Evolutionary conservation across 2,329 filamentous ascomycete genomes (phyloP).

Genomic region (Arachnopeziza araneosa): DNA sequence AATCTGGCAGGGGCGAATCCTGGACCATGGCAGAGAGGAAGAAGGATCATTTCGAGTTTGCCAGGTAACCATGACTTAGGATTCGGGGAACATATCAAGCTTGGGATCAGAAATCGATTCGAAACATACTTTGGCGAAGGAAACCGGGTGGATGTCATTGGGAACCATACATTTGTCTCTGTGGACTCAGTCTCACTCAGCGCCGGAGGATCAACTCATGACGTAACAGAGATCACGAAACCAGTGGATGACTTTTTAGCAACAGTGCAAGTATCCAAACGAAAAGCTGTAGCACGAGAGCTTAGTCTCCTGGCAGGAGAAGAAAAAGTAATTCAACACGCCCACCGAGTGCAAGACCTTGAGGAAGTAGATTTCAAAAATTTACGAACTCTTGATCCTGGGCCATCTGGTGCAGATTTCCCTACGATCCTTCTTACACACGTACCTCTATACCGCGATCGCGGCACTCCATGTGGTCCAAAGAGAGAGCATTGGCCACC

Average conservation of each 20-base stretch:
- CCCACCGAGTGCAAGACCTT: slow-evolving; percentile 53
- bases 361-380: slow-evolving; percentile 34
- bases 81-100: slow-evolving; percentile 79
- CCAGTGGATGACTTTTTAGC: slow-evolving; percentile 74
- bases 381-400: slow-evolving; percentile 37
- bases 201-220: slow-evolving; percentile 52
- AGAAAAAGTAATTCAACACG: slow-evolving; percentile 45
- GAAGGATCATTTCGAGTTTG: slow-evolving; percentile 76
- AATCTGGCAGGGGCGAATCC: slow-evolving; percentile 50
- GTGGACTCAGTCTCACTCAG: slow-evolving; percentile 86
- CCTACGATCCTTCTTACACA: slow-evolving; percentile 88
- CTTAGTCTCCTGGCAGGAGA: slow-evolving; percentile 59
- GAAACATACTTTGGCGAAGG: slow-evolving; percentile 82
- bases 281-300: slow-evolving; percentile 63
- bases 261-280: slow-evolving; percentile 57
- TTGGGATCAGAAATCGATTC: slow-evolving; percentile 76
- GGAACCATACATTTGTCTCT: slow-evolving; percentile 92
- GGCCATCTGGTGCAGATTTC: slow-evolving; percentile 51
- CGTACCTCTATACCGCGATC: slow-evolving; percentile 78
- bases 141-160: slow-evolving; percentile 87
- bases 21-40: slow-evolving; percentile 55
- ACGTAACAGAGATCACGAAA: slow-evolving; percentile 61
- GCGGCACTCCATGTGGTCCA: slow-evolving; percentile 83
- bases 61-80: slow-evolving; percentile 95
- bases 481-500: slow-evolving; percentile 79